Evolutionary conservation across 345 rosid species (phyloP).

Genomic region (Conringia planisiliqua): DNA sequence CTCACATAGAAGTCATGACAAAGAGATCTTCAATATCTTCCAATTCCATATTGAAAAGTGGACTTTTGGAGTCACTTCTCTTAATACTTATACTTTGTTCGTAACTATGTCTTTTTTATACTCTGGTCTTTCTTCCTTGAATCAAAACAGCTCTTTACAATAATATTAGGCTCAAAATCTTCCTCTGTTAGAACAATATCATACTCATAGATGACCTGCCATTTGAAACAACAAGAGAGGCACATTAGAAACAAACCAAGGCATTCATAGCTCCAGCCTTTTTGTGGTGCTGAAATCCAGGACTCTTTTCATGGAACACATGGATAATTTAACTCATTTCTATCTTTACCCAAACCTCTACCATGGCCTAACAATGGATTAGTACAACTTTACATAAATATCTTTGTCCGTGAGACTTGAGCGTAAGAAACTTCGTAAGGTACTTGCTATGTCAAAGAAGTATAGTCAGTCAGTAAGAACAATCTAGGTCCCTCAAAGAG

Average conservation of each 20-base stretch:
- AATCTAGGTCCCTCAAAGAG: too few species aligned
- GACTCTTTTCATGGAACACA: conserved; percentile 98
- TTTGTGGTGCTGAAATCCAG: conserved; percentile 98
- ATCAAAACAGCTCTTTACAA: conserved; percentile 88
- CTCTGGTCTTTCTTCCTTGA: conserved; percentile 76
- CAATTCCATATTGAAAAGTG: conserved; percentile 79
- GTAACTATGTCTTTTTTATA: conserved; percentile 53
- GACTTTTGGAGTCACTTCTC: conserved; percentile 88
- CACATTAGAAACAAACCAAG: conserved; percentile 50
- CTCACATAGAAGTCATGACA: neutral
- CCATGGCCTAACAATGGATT: conserved; percentile 97
- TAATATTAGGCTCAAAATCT: conserved; percentile 87
- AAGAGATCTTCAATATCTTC: conserved; percentile 62
- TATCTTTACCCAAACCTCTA: conserved; percentile 89
- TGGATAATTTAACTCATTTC: conserved; percentile 92
- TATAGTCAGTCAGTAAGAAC: too few species aligned
- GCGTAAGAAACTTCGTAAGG: too few species aligned
- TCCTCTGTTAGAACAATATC: conserved; percentile 92
- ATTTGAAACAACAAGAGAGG: conserved; percentile 76
- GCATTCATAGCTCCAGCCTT: conserved; percentile 99
- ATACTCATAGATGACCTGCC: conserved; percentile 96
- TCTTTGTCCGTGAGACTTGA: too few species aligned
- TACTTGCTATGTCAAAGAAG: too few species aligned
- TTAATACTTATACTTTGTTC: conserved; percentile 71
- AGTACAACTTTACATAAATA: too few species aligned